Evolutionary conservation across 106 monocot species (phyloP), one percentile per base, ranked within the genome.

Genomic region (Iris macrosiphon): DNA sequence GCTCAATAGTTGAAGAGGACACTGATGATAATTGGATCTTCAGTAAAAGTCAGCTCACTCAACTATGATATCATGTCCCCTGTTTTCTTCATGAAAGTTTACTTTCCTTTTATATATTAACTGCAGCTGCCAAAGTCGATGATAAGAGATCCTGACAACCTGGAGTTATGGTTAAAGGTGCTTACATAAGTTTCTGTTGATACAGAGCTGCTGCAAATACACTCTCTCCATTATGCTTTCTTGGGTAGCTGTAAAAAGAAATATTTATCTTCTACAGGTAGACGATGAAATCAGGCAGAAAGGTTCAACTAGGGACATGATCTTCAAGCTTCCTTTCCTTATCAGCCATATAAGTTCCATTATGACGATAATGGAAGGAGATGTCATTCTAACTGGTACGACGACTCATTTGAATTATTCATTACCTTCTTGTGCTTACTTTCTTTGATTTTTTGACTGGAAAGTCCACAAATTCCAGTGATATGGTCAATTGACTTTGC

Each of bases 121-220:
- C 14, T 68, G 54, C 74, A 96, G 95, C 55, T 96, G 43, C 89
- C 89, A 7, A 86, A 66, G 61, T 78, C 89, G 15, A 66, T 64
- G 71, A 74, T 96, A 3, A 43, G 31, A 48, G 80, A 96, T 52
- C 85, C 85, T 46, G 61, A 96, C 60, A 75, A 86, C 66, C 66
- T 96, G 18, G 96, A 96, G 56, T 57, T 90, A 48, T 96, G 96
- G 96, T 64, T 96, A 47, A 96, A 96, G 96, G 95, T 89, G 22
- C 37, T 16, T 22, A 22, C 68, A 37, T 52, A n/a, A n/a, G n/a
- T 59, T 60, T 11, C 31, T 25, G 30, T n/a, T n/a, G n/a, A n/a
- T n/a, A n/a, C n/a, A n/a, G n/a, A n/a, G n/a, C n/a, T n/a, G n/a
- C n/a, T n/a, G n/a, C n/a, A n/a, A 29, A 50, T 22, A 1, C 13